Evolutionary conservation across 805 yeast species (phyloP), one percentile per base, ranked within the genome.

Genomic region (Wickerhamiella cacticola): DNA sequence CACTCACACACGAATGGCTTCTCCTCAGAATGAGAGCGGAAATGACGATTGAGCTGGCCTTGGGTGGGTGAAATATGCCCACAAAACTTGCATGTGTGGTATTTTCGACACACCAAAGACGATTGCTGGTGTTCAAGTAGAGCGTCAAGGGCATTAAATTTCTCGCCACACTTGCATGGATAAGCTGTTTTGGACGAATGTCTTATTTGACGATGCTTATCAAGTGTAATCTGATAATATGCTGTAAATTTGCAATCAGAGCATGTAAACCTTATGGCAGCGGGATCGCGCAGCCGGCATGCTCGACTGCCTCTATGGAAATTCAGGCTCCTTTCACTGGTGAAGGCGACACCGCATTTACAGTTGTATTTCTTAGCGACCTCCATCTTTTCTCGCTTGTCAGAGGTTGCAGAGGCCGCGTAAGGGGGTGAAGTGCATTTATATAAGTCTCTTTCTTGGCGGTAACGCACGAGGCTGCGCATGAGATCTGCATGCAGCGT

Each of bases 21-120:
- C 52, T 78, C 79, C 49, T 79, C 88, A 46, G 75, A 71, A 60
- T 88, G 97, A 8, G 85, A 82, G 62, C 82, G 85, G 53, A 76
- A 77, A 59, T 88, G 97, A 52, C 97, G 74, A 31, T 46, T 46
- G 7, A 46, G 41, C 34, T 46, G 49, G 31, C 49, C 49, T 41
- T 46, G 49, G 8, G 49, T 46, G 10, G 49, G 49, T 4, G 45
- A 29, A 15, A 46, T 46, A 16, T 46, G 49, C 7, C 49, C 49
- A 25, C 49, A 46, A 15, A 46, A 24, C 46, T 33, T 31, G 41
- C 49, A 46, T 3, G 49, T 46, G 26, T 46, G 49, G 35, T 34
- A 34, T 13, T 34, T 35, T n/a, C n/a, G 16, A 36, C 49, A 46
- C 16, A 13, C 24, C 3, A 21, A n/a, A 6, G 41, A 18, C 31